These are phyloP conservation scores for Penicillium canescens DNA, from an alignment of 495 filamentous ascomycete species.

Conservation along the genomic window DNA sequence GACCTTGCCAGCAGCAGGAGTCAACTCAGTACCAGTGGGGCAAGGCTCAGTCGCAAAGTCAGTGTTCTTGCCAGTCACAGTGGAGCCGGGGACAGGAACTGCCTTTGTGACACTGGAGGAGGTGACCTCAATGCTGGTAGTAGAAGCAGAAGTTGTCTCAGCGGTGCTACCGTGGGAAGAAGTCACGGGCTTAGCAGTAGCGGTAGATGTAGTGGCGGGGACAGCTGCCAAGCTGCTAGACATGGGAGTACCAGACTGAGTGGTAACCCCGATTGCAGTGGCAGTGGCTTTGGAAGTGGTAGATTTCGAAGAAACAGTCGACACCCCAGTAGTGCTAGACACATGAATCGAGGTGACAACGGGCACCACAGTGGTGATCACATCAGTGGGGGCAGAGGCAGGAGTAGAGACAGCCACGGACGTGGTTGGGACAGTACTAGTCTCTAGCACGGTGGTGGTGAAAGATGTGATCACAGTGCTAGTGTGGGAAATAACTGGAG, in stretches of 20 bases:
- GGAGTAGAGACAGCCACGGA: neutral
- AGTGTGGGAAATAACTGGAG: too few species aligned
- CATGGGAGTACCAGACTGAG: neutral
- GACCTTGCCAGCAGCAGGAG: neutral
- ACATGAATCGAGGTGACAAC: neutral
- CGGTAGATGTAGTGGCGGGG: neutral
- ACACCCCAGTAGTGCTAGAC: neutral
- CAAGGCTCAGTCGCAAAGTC: neutral
- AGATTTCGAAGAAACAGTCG: neutral
- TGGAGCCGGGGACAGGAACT: constrained; percentile 1
- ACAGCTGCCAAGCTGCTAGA: neutral
- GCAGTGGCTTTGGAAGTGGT: neutral
- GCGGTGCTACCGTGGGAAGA: neutral
- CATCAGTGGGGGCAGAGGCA: neutral
- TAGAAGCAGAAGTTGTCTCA: neutral
- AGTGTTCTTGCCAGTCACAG: neutral
- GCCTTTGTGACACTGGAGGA: neutral
- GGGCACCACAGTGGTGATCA: neutral
- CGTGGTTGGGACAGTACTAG: too few species aligned
- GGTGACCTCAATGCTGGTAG: neutral
- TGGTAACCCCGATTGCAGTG: neutral
- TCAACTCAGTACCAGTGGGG: neutral
- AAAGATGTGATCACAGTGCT: too few species aligned
- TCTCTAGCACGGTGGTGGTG: too few species aligned
- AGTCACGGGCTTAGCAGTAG: neutral